Conservation (phyloP, 1,139 yeast genomes). For the Williopsis jadinii region DNA sequence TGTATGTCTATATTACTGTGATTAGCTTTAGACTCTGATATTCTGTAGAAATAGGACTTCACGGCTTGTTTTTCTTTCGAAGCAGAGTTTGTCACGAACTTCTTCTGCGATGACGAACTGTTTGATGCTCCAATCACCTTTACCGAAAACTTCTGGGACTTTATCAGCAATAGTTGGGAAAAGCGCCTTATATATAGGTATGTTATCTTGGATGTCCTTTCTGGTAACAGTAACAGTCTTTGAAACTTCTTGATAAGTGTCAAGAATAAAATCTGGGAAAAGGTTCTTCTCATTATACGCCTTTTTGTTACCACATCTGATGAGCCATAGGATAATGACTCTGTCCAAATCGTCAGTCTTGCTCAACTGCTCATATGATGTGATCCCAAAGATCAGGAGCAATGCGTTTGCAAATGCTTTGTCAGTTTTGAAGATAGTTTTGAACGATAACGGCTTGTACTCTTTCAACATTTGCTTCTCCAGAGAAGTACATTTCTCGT, state of each 20-base stretch:
- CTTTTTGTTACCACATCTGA: constrained; percentile 47
- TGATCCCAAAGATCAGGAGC: constrained; percentile 48
- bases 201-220: constrained; percentile 48
- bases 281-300: constrained; percentile 29
- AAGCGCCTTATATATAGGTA: constrained; percentile 46
- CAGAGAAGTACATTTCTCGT: constrained; percentile 39
- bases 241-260: constrained; percentile 36
- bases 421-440: constrained; percentile 51
- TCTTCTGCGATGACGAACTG: constrained; percentile 54
- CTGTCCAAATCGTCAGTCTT: constrained; percentile 47
- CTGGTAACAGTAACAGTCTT: constrained; percentile 33
- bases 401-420: constrained; percentile 47
- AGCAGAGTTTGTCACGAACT: constrained; percentile 50
- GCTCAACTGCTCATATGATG: constrained; percentile 44
- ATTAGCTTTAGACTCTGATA: constrained; percentile 4
- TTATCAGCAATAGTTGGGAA: constrained; percentile 45
- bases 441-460: constrained; percentile 44
- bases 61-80: constrained; percentile 50
- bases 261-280: constrained; percentile 48
- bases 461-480: constrained; percentile 46
- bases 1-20: background rate
- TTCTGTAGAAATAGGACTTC: constrained; percentile 51
- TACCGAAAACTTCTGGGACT: constrained; percentile 55
- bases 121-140: constrained; percentile 59
- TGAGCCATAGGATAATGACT: constrained; percentile 54